These are phyloP conservation scores for Trichothecium sympodiale DNA, from an alignment of 2,329 filamentous ascomycete genomes.

Conservation along the genomic window DNA sequence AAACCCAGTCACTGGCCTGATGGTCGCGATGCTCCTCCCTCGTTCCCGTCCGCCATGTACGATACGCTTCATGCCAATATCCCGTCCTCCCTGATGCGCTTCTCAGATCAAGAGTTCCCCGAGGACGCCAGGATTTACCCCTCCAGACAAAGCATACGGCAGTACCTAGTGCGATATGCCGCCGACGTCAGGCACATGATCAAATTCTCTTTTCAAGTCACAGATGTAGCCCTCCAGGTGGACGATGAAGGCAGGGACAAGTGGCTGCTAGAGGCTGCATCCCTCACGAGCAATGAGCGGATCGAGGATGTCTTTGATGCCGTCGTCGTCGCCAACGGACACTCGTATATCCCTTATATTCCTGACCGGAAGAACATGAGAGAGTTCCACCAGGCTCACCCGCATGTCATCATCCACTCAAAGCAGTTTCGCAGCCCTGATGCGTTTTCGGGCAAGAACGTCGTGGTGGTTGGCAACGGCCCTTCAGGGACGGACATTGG, in stretches of 20 bases:
- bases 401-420: slow-evolving; percentile 57
- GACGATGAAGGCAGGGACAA: slow-evolving; percentile 21
- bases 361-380: slow-evolving; percentile 50
- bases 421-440: slow-evolving; percentile 66
- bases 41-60: slow-evolving; percentile 79
- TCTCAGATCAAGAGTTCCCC: slow-evolving; percentile 58
- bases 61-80: slow-evolving; percentile 79
- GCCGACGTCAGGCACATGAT: slow-evolving; percentile 56
- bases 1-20: slow-evolving; percentile 30
- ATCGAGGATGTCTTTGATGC: slow-evolving; percentile 54
- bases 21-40: slow-evolving; percentile 25
- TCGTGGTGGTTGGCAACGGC: slow-evolving; percentile 74
- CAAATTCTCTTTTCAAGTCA: slow-evolving; percentile 58
- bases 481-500: slow-evolving; percentile 80
- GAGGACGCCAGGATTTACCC: slow-evolving; percentile 62
- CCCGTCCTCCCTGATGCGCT: slow-evolving; percentile 69
- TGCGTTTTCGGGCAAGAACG: slow-evolving; percentile 56
- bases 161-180: slow-evolving; percentile 66
- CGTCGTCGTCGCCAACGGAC: slow-evolving; percentile 63
- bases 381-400: slow-evolving; percentile 48
- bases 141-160: slow-evolving; percentile 54
- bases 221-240: slow-evolving; percentile 34
- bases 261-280: slow-evolving; percentile 51
- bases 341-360: slow-evolving; percentile 60
- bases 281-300: slow-evolving; percentile 31